These are phyloP conservation scores for Penicillium sp. DNA, from an alignment of 2,329 filamentous ascomycete genomes.

Conservation along the genomic window DNA sequence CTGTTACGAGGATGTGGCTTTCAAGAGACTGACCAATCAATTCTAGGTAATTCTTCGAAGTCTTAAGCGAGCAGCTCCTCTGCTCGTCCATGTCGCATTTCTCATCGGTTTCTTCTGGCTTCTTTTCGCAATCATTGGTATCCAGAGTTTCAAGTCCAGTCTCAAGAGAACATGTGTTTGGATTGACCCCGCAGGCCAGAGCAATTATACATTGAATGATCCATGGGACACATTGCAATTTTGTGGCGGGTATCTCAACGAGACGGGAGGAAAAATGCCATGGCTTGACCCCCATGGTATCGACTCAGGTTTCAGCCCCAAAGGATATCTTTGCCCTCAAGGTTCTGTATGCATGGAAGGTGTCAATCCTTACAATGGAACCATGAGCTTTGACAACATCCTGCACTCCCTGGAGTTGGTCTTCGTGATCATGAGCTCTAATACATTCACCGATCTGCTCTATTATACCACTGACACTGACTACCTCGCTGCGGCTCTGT, in stretches of 20 bases:
- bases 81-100: constrained; percentile 89
- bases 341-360: constrained; percentile 81
- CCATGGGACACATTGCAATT: constrained; percentile 67
- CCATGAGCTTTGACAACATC: constrained; percentile 94
- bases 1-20: background rate
- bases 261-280: constrained; percentile 57
- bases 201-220: constrained; percentile 44
- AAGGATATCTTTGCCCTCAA: constrained; percentile 84
- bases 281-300: constrained; percentile 64
- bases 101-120: constrained; percentile 97
- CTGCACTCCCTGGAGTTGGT: constrained; percentile 87
- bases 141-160: constrained; percentile 92
- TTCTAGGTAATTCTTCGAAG: constrained; percentile 82
- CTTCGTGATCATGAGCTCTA: constrained; percentile 97
- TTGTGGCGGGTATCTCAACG: constrained; percentile 76
- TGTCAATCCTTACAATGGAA: constrained; percentile 74
- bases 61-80: constrained; percentile 89
- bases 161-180: constrained; percentile 74
- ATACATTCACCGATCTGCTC: constrained; percentile 92
- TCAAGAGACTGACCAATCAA: constrained; percentile 18
- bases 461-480: constrained; percentile 92
- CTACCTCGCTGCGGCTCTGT: constrained; percentile 81
- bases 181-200: constrained; percentile 58
- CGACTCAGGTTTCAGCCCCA: constrained; percentile 53
- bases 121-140: constrained; percentile 90